Percentiles rank a stretch among this genome's conserved stretches.
These are phyloP conservation scores for Plasmodium chabaudi DNA, from an alignment of 169 alveolate species.

Conservation along the genomic window DNA sequence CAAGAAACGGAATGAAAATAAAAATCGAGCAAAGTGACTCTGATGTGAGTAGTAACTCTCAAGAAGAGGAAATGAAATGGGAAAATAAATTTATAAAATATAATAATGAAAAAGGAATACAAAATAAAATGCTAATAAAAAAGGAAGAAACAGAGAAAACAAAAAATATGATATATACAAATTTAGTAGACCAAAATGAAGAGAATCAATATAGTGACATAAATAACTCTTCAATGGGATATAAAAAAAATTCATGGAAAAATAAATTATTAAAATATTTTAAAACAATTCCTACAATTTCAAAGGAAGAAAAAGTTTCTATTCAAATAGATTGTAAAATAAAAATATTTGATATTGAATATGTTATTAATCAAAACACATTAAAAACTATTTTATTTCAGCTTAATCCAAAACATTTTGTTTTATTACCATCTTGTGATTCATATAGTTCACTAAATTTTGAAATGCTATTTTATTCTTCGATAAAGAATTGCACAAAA, in stretches of 20 bases:
- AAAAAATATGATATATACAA: not conserved
- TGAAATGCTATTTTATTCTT: constrained; percentile 42
- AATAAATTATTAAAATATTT: constrained; percentile 41
- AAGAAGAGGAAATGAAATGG: not conserved
- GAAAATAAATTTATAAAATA: constrained; percentile 9
- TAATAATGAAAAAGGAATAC: not conserved
- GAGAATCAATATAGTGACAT: not conserved
- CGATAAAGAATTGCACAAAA: constrained; percentile 6
- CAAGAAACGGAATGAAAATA: constrained; percentile 28
- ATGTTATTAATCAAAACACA: constrained; percentile 36
- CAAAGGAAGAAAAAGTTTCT: constrained; percentile 35
- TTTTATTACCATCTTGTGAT: constrained; percentile 57
- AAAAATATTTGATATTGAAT: constrained; percentile 34
- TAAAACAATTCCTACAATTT: constrained; percentile 27
- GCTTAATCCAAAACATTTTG: constrained; percentile 65
- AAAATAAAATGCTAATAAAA: not conserved
- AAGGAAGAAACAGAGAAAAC: not conserved
- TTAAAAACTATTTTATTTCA: constrained; percentile 31
- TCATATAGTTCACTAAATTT: constrained; percentile 43
- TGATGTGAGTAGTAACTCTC: not conserved
- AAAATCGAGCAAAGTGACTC: constrained; percentile 12
- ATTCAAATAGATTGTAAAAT: constrained; percentile 22
- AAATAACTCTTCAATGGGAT: not conserved
- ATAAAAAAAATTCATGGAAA: constrained; percentile 43
- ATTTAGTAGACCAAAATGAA: not conserved